Evolutionary conservation across 179 eudicot genomes (phyloP), one percentile per base, ranked within the genome.

Genomic region (Gypsophila paniculata): DNA sequence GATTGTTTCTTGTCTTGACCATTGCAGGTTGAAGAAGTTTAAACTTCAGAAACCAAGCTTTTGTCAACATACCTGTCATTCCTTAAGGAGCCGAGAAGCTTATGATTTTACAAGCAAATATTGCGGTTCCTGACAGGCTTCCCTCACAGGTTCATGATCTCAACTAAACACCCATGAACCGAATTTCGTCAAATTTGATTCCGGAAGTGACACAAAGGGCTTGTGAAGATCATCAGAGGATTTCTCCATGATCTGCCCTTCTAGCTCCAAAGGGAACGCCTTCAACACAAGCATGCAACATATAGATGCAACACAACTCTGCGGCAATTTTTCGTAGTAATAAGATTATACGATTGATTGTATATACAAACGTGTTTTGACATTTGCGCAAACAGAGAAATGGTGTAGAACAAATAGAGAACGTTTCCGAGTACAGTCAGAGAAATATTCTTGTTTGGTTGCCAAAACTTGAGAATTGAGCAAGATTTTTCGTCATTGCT

Each of bases 1-100:
- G 15, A 26, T 48, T 59, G 52, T 64, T 14, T 21, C 17, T 42
- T 69, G 26, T 59, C 34, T 65, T 32, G 26, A 70, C 39, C 65
- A 38, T 42, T 71, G 72, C 78, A 79, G 82, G 82, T 79, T 19
- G 82, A 79, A 48, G 82, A 79, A 71, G 78, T 79, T 26, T 79
- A 63, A 75, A 71, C 68, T 65, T 73, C 4, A 10, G 11, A 63
- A 78, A 38, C 57, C 29, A 18, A 70, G 49, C 32, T 12, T 66
- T 58, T 26, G 42, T 55, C 67, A 21, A 75, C 52, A 8, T 60
- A 49, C 6, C 21, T 22, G 36, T 4, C 13, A 15, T 5, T 62
- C 51, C 14, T 69, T 6, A 39, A 39, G n/a, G 1, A 25, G 14
- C 22, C n/a, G 10, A 60, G 39, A 58, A 58, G 42, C 5, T 14